phyloP scores from a whole-genome alignment of 2,329 filamentous ascomycete species.

The Dothistroma pini region DNA sequence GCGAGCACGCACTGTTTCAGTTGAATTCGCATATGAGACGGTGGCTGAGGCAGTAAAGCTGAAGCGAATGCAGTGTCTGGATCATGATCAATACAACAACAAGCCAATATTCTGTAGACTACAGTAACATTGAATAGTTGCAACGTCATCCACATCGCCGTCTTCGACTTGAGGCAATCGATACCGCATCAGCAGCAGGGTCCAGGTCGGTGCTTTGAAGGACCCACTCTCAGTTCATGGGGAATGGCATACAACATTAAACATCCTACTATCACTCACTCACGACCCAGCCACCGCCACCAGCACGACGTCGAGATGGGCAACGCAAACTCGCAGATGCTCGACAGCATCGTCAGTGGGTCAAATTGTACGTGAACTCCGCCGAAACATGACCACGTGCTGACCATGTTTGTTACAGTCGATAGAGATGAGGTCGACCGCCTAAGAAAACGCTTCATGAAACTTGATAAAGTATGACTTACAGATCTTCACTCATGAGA shows the following conservation, averaged over 20 bases:
- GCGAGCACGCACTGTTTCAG: not conserved
- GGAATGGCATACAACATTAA: constrained; percentile 1
- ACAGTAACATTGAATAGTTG: not conserved
- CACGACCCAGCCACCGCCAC: constrained; percentile 3
- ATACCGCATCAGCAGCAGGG: not conserved
- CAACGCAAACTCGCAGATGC: constrained; percentile 61
- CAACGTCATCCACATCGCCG: not conserved
- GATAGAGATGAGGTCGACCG: constrained; percentile 96
- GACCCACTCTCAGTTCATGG: not conserved
- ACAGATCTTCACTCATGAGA: not conserved
- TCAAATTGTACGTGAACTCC: constrained; percentile 73
- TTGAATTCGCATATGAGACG: not conserved
- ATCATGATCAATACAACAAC: not conserved
- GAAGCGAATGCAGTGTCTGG: not conserved
- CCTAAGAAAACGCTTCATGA: constrained; percentile 97
- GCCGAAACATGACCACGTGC: constrained; percentile 14
- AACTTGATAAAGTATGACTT: constrained; percentile 81
- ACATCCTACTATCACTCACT: not conserved
- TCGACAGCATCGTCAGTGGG: constrained; percentile 93
- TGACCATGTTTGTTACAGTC: constrained; percentile 54
- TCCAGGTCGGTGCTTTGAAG: not conserved
- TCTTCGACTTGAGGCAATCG: constrained; percentile 3
- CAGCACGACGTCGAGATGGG: constrained; percentile 42
- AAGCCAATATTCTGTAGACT: too few relatives aligned
- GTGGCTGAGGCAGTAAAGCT: not conserved